phyloP scores from a whole-genome alignment of 108 stramenopile species.

The Schizochytrium sp. region DNA sequence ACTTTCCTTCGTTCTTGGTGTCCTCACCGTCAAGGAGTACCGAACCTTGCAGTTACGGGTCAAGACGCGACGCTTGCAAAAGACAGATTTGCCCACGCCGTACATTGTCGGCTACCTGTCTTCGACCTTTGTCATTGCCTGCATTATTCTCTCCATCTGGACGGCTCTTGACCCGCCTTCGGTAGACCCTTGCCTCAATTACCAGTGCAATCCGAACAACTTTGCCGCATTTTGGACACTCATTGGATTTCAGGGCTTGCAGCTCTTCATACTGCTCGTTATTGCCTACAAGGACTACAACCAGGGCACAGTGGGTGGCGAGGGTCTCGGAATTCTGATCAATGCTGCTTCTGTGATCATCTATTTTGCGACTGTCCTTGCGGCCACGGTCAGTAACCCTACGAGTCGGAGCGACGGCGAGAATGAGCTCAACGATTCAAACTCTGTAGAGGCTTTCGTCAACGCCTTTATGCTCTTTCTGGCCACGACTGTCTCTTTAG shows the following conservation, averaged over 20 bases:
- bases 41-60: not conserved
- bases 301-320: not conserved
- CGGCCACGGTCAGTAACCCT: not conserved
- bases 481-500: not conserved
- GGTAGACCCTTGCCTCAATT: not conserved
- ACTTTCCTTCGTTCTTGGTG: not conserved
- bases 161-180: not conserved
- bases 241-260: not conserved
- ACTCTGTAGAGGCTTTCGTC: not conserved
- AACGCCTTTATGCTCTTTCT: not conserved
- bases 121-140: not conserved
- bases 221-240: not conserved
- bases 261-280: not conserved
- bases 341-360: not conserved
- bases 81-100: not conserved
- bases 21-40: conserved; percentile 8
- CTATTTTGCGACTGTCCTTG: not conserved
- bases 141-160: not conserved
- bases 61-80: not conserved
- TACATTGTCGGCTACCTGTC: not conserved
- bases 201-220: not conserved
- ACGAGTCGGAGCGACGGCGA: not conserved
- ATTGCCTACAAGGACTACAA: not conserved
- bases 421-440: not conserved
- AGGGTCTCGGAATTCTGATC: not conserved